Base-by-base conservation (phyloP, 805 yeast species). In the Lachancea sp. region DNA sequence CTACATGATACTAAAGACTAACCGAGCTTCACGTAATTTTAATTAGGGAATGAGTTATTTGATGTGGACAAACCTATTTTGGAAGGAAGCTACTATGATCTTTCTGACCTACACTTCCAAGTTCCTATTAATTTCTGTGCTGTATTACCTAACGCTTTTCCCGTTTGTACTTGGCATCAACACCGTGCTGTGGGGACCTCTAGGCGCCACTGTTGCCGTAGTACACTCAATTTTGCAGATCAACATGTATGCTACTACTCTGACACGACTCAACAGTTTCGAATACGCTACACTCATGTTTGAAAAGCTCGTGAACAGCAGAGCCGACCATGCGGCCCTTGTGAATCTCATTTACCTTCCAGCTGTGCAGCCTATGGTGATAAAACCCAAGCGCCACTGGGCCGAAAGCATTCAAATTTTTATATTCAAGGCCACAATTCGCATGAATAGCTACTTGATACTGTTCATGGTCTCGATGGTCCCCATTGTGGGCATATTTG, bases 401-500 rank as follows among this genome's bases (percentile, higher is more conserved):
- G 9, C 40, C 2, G 19, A 29, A 21, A 29, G 34, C 7, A 16
- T 28, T n/a, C 18, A 19, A 12, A 16, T 28, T 7, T 6, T 36
- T 8, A 7, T 44, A 8, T 41, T 43, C 11, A 35, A 41, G n/a
- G 18, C 49, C n/a, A 18, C 43, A 2, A 8, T 24, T 9, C 29
- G 15, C 13, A 4, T 25, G 8, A 12, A 8, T 12, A 8, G 8
- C 23, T 34, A 11, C 9, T 25, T 24, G 2, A 2, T 16, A 12
- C 26, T 29, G 13, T 31, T 38, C 20, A n/a, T 25, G 17, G 4
- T 38, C n/a, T 38, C 42, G 4, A n/a, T 38, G 7, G 41, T 64
- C 7, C 68, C 67, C 5, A 40, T 64, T 1, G 16, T 61, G 4
- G 68, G 67, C 1, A 63, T 67, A 2, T 22, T 61, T 1, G 25